phyloP scores from a whole-genome alignment of 495 filamentous ascomycete genomes.

The Neurospora sp. region DNA sequence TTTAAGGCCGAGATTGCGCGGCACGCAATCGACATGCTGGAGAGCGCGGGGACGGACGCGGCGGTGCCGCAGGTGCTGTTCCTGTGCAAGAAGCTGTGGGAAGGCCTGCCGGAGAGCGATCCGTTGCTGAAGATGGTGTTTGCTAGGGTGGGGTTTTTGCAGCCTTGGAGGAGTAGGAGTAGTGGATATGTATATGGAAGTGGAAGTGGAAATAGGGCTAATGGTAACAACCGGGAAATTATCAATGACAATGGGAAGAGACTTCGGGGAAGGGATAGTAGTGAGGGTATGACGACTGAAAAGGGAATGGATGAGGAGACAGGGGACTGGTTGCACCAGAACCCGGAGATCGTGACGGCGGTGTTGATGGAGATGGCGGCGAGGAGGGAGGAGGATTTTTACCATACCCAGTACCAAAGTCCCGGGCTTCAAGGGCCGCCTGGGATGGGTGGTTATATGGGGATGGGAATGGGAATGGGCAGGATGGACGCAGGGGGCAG shows the following conservation, averaged over 20 bases:
- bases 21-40: slow-evolving; percentile 34
- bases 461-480: neutral
- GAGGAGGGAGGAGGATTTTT: slow-evolving; percentile 29
- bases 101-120: slow-evolving; percentile 29
- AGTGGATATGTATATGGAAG: neutral
- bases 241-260: neutral
- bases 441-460: neutral
- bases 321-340: slow-evolving; percentile 19
- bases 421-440: neutral
- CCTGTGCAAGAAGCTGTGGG: slow-evolving; percentile 29
- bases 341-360: slow-evolving; percentile 30
- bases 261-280: neutral
- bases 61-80: slow-evolving; percentile 26
- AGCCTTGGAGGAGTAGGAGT: slow-evolving; percentile 21
- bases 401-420: neutral
- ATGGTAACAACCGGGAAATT: neutral
- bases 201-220: neutral
- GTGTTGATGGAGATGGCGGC: slow-evolving; percentile 33
- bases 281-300: neutral
- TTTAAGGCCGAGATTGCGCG: slow-evolving; percentile 31
- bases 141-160: slow-evolving; percentile 34
- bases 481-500: neutral
- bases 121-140: slow-evolving; percentile 33
- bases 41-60: slow-evolving; percentile 32
- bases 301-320: neutral